phyloP scores from a whole-genome alignment of 73 alveolate genomes.

The Paramecium sonneborni region DNA sequence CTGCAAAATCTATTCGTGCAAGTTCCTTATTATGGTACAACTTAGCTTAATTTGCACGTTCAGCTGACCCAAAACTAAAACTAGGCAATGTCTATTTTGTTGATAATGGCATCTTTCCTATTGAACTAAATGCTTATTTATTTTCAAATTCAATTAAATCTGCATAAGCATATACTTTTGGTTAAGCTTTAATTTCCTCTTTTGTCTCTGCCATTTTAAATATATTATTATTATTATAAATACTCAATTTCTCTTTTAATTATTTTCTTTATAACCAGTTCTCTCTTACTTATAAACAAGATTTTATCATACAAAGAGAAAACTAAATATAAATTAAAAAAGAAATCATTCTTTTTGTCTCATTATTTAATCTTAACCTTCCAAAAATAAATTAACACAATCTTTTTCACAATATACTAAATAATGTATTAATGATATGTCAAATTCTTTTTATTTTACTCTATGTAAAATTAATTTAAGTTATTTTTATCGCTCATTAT shows the following conservation, averaged over 20 bases:
- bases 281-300: too few relatives aligned
- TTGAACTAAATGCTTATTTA: constrained; percentile 49
- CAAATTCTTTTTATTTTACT: not conserved
- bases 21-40: constrained; percentile 59
- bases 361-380: too few relatives aligned
- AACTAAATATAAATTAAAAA: too few relatives aligned
- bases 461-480: not conserved
- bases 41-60: constrained; percentile 58
- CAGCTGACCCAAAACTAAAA: constrained; percentile 65
- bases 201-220: constrained; percentile 63
- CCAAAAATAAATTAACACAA: too few relatives aligned
- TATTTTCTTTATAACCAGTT: too few relatives aligned
- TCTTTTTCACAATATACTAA: too few relatives aligned
- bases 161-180: constrained; percentile 49
- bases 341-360: too few relatives aligned
- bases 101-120: constrained; percentile 65
- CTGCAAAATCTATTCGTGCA: constrained; percentile 63
- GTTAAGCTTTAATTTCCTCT: constrained; percentile 61
- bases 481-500: not conserved
- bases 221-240: not conserved
- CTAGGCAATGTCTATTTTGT: constrained; percentile 53
- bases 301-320: too few relatives aligned
- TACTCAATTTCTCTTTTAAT: not conserved
- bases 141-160: constrained; percentile 61
- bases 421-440: too few relatives aligned